These are phyloP conservation scores for Corniculantispora saksenae DNA, from an alignment of 2,329 filamentous ascomycete genomes.

Conservation along the genomic window DNA sequence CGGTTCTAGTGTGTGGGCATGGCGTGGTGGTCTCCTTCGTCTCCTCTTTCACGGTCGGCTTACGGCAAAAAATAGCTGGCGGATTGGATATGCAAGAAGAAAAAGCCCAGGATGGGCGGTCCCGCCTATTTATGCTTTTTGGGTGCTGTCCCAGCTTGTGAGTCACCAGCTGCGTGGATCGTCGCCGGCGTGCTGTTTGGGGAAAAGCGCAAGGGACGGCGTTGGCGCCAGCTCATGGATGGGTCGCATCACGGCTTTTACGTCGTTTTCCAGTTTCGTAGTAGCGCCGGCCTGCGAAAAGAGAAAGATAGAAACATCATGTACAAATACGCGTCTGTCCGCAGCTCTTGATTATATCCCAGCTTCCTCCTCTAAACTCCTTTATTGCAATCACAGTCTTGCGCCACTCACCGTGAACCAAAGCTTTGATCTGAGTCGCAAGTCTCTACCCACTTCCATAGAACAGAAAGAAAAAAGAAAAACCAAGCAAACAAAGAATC, in stretches of 20 bases:
- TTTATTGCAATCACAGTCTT: neutral
- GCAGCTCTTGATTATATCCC: no score
- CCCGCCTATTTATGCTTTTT: constrained; percentile 21
- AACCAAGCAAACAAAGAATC: neutral
- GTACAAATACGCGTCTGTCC: neutral
- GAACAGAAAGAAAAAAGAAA: neutral
- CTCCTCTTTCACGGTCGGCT: neutral
- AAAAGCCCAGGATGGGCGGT: neutral
- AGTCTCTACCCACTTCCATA: neutral
- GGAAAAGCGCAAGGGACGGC: neutral
- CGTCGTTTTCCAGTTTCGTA: neutral
- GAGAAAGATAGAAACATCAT: neutral
- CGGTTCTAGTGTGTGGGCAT: neutral
- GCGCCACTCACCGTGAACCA: neutral
- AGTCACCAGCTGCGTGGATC: constrained; percentile 15
- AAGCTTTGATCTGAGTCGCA: neutral
- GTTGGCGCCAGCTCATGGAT: neutral
- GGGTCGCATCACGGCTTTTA: neutral
- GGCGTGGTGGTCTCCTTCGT: neutral
- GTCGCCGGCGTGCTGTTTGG: constrained; percentile 11
- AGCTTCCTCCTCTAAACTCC: no score
- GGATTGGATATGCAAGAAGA: neutral
- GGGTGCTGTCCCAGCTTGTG: neutral
- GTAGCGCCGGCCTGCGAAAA: no score
- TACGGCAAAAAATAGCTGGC: neutral